phyloP scores from a whole-genome alignment of 2,329 filamentous ascomycete genomes.

The Xylariaceae sp. region DNA sequence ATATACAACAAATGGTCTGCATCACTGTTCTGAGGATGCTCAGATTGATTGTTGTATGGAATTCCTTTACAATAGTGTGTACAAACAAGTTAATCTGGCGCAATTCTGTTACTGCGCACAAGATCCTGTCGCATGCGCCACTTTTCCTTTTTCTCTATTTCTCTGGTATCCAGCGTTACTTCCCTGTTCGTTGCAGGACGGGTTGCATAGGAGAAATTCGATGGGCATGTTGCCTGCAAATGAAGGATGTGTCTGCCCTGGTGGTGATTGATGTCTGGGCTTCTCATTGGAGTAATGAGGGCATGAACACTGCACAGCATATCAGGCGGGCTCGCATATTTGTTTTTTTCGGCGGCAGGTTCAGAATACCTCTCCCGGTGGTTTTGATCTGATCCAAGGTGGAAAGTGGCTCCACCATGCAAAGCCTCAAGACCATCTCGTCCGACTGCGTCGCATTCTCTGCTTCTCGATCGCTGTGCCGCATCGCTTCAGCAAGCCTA shows the following conservation, averaged over 20 bases:
- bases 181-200: constrained; percentile 6
- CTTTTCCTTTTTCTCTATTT: constrained; percentile 5
- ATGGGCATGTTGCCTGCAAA: constrained; percentile 6
- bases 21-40: not conserved
- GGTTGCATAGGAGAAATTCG: constrained; percentile 9
- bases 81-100: constrained; percentile 16
- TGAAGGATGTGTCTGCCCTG: constrained; percentile 4
- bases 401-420: not conserved
- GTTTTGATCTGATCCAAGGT: not conserved
- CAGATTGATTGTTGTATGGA: constrained; percentile 4
- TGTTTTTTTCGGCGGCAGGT: not conserved
- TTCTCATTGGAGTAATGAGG: not conserved
- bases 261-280: constrained; percentile 7
- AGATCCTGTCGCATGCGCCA: constrained; percentile 4
- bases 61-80: constrained; percentile 15
- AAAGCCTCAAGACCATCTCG: too few species aligned
- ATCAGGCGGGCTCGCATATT: not conserved
- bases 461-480: too few species aligned
- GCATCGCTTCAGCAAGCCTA: too few species aligned
- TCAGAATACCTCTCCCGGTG: not conserved
- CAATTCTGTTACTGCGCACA: constrained; percentile 11
- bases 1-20: constrained; percentile 5
- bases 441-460: too few species aligned
- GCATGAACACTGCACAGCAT: too few species aligned
- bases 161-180: constrained; percentile 3